Percentiles rank a stretch among this genome's conserved stretches.
Conservation (phyloP, 352 stramenopile genomes). For the Phytophthora tubulina region DNA sequence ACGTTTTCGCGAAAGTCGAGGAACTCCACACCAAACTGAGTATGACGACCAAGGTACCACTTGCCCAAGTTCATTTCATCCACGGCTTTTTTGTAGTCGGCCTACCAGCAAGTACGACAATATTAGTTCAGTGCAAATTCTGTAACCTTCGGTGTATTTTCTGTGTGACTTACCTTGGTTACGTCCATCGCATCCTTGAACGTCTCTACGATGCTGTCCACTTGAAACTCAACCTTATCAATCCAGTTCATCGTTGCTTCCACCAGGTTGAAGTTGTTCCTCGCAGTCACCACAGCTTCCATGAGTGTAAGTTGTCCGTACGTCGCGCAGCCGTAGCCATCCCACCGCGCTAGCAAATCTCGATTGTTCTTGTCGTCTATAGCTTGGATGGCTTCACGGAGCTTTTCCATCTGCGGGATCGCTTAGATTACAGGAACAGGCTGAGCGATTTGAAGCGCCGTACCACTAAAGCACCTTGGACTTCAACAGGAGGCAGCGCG, state of each 20-base stretch:
- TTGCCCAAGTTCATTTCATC: conserved; percentile 5
- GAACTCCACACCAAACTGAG: conserved; percentile 10
- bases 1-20: conserved; percentile 18
- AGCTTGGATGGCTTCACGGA: background rate
- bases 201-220: background rate
- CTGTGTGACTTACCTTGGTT: conserved; percentile 8
- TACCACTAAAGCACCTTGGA: no score
- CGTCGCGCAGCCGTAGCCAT: conserved; percentile 13
- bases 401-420: background rate
- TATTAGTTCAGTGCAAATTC: conserved; percentile 5
- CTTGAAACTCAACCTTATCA: conserved; percentile 15
- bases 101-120: background rate
- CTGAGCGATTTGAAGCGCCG: background rate
- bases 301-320: conserved; percentile 19
- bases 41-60: conserved; percentile 1
- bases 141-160: conserved; percentile 5
- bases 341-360: background rate
- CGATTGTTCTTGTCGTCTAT: background rate
- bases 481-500: no score
- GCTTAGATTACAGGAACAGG: background rate
- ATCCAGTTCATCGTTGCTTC: conserved; percentile 19
- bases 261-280: conserved; percentile 20
- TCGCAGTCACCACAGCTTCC: background rate
- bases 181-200: conserved; percentile 14
- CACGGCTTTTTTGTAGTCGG: conserved; percentile 4